Evolutionary conservation across 768 basidiomycete genomes (phyloP).

Genomic region (Tylopilus sp.): DNA sequence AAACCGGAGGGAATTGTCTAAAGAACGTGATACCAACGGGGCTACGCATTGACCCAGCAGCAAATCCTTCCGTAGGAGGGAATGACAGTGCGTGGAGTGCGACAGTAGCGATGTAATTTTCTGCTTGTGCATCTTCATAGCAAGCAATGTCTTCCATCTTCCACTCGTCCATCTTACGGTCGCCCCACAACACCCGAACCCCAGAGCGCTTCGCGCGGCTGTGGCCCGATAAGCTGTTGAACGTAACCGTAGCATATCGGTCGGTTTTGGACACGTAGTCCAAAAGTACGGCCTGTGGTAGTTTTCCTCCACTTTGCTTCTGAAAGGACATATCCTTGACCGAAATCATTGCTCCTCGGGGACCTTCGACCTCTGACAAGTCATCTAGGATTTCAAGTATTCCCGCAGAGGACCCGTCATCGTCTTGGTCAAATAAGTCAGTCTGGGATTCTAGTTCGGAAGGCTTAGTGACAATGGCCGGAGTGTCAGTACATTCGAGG

Average conservation of each 20-base stretch:
- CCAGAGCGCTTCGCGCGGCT: slow-evolving; percentile 74
- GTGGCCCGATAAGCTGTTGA: slow-evolving; percentile 58
- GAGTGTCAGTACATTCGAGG: background rate
- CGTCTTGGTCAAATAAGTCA: slow-evolving; percentile 55
- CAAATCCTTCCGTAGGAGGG: slow-evolving; percentile 60
- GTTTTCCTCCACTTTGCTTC: slow-evolving; percentile 79
- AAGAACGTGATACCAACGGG: slow-evolving; percentile 62
- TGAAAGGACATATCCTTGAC: slow-evolving; percentile 76
- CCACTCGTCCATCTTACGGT: slow-evolving; percentile 60
- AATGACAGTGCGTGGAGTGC: slow-evolving; percentile 80
- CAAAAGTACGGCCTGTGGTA: slow-evolving; percentile 69
- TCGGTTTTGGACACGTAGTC: slow-evolving; percentile 69
- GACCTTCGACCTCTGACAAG: slow-evolving; percentile 53
- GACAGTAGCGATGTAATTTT: slow-evolving; percentile 84
- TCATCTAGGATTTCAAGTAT: slow-evolving; percentile 74
- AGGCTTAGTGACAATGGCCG: background rate
- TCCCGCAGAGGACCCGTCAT: slow-evolving; percentile 51
- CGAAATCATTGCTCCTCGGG: slow-evolving; percentile 48
- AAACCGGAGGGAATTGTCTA: slow-evolving; percentile 74
- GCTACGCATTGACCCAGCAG: slow-evolving; percentile 42
- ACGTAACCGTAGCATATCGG: slow-evolving; percentile 71
- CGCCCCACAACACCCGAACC: slow-evolving; percentile 72
- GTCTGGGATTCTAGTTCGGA: slow-evolving; percentile 8
- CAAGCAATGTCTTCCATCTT: slow-evolving; percentile 86
- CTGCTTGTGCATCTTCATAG: slow-evolving; percentile 71